Evolutionary conservation across 2,329 filamentous ascomycete species (phyloP).

Genomic region (Fusarium sp.): DNA sequence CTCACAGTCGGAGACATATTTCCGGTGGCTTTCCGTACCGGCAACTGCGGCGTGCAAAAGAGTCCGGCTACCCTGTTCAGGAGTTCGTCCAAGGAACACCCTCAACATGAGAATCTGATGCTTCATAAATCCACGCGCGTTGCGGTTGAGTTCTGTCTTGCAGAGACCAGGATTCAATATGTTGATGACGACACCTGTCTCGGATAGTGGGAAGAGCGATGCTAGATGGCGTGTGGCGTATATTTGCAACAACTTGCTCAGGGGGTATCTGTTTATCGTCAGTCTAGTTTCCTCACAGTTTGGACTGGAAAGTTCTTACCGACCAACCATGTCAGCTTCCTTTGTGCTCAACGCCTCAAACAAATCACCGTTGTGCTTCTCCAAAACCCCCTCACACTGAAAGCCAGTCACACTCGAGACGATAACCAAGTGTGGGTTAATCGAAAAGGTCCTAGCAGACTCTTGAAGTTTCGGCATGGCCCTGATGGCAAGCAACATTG

Average conservation of each 20-base stretch:
- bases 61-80: conserved; percentile 31
- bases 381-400: not conserved
- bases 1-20: conserved; percentile 40
- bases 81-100: not conserved
- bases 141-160: conserved; percentile 37
- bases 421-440: conserved; percentile 51
- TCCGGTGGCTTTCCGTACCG: conserved; percentile 44
- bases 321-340: not conserved
- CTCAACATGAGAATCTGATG: conserved; percentile 17
- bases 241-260: conserved; percentile 46
- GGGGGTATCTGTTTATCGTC: conserved; percentile 30
- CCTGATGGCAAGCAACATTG: conserved; percentile 56
- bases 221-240: conserved; percentile 45
- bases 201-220: conserved; percentile 37
- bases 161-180: conserved; percentile 47
- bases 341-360: not conserved
- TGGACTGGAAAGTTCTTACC: not conserved
- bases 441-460: conserved; percentile 49
- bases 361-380: not conserved
- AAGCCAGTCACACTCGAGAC: conserved; percentile 36
- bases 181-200: conserved; percentile 49
- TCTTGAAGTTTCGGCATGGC: conserved; percentile 57
- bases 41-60: conserved; percentile 42
- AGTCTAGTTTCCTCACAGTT: not conserved
- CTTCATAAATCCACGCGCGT: conserved; percentile 16